phyloP scores from a whole-genome alignment of 345 rosid species.

The Citrus inodora region DNA sequence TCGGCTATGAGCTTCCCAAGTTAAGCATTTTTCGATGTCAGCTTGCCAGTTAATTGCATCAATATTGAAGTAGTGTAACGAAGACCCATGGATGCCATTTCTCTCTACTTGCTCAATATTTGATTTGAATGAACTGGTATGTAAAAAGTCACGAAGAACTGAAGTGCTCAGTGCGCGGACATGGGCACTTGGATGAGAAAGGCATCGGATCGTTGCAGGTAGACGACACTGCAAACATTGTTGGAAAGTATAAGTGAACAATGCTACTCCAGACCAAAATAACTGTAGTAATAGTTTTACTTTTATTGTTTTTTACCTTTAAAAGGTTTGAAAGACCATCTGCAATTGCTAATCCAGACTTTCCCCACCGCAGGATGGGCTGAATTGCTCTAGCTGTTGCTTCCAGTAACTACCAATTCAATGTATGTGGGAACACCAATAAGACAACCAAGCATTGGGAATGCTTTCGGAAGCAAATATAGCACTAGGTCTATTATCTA shows the following conservation, averaged over 20 bases:
- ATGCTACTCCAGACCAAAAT: neutral
- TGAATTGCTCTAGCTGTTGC: constrained; percentile 94
- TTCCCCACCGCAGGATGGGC: constrained; percentile 78
- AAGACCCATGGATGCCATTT: constrained; percentile 52
- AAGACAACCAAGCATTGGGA: neutral
- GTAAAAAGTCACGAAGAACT: constrained; percentile 70
- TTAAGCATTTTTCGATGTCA: constrained; percentile 71
- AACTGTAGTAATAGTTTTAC: neutral
- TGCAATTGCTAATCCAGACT: constrained; percentile 80
- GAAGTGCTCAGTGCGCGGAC: constrained; percentile 89
- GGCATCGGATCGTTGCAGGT: constrained; percentile 77
- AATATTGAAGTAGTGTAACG: constrained; percentile 45
- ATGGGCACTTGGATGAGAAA: constrained; percentile 92
- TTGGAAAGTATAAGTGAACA: neutral
- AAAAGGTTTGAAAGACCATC: constrained; percentile 88
- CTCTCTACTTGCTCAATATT: constrained; percentile 34
- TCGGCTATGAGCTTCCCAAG: constrained; percentile 89
- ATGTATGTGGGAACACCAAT: neutral
- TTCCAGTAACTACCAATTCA: constrained; percentile 71
- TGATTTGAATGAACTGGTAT: constrained; percentile 40
- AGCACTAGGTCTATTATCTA: neutral
- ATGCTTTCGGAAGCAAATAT: neutral
- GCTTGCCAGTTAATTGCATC: constrained; percentile 73
- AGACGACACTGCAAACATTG: constrained; percentile 77
- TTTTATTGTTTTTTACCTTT: constrained; percentile 40